Conservation (phyloP, 1,139 yeast genomes). For the Debaryomyces sp. region DNA sequence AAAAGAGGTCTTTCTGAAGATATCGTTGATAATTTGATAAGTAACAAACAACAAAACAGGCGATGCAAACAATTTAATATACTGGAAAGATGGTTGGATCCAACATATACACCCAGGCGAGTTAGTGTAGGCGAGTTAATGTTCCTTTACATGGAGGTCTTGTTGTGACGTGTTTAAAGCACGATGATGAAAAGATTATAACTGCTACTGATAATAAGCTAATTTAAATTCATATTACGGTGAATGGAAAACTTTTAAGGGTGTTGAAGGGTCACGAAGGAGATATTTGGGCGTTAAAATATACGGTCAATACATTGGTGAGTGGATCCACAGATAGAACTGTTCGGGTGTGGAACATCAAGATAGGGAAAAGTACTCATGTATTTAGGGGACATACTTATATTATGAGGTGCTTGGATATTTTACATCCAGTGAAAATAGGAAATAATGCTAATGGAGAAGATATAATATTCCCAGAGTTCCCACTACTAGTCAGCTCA, state of each 20-base stretch:
- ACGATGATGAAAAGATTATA: conserved; percentile 86
- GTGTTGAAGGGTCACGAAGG: conserved; percentile 90
- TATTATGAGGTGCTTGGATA: conserved; percentile 89
- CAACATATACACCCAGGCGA: neutral
- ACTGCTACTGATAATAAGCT: conserved; percentile 86
- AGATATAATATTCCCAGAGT: conserved; percentile 62
- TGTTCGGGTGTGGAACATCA: conserved; percentile 84
- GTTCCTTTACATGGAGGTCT: conserved; percentile 48
- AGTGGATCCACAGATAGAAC: conserved; percentile 93
- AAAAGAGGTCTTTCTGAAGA: neutral
- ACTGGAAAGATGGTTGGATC: neutral
- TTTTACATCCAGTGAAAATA: conserved; percentile 65
- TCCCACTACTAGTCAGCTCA: conserved; percentile 74
- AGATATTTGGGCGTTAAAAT: conserved; percentile 98
- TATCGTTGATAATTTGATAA: neutral
- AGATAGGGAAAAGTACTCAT: conserved; percentile 76
- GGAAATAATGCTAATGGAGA: conserved; percentile 65
- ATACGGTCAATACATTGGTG: conserved; percentile 78
- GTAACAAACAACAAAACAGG: neutral
- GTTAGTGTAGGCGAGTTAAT: conserved; percentile 59
- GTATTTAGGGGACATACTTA: conserved; percentile 90
- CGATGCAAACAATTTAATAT: neutral
- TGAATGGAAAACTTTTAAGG: conserved; percentile 67
- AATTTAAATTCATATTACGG: conserved; percentile 79
- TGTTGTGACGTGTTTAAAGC: conserved; percentile 92